Evolutionary conservation across 208 protist genomes (phyloP).

Genomic region (Leishmania aethiopica): DNA sequence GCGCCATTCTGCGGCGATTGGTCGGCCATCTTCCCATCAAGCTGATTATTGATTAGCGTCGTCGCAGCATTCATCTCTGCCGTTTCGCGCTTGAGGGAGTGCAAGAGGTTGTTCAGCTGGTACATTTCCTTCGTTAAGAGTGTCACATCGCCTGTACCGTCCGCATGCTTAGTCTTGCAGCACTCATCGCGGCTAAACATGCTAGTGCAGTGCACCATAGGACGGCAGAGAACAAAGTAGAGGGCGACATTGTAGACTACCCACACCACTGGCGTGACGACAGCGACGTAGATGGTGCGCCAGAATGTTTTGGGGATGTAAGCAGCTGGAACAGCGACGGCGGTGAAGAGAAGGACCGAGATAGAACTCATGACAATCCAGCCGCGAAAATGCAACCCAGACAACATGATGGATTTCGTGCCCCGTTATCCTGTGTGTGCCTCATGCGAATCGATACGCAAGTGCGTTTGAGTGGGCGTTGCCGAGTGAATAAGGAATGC

Average conservation of each 20-base stretch:
- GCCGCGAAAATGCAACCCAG: constrained; percentile 37
- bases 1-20: background rate
- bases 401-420: background rate
- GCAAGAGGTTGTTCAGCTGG: constrained; percentile 45
- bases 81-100: constrained; percentile 38
- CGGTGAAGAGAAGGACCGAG: constrained; percentile 49
- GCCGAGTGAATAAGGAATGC: background rate
- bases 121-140: constrained; percentile 65
- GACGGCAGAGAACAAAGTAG: constrained; percentile 63
- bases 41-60: constrained; percentile 19
- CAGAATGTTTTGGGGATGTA: constrained; percentile 38
- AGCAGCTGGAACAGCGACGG: constrained; percentile 47
- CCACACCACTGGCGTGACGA: constrained; percentile 51
- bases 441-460: background rate
- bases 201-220: constrained; percentile 42
- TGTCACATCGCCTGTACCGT: constrained; percentile 15
- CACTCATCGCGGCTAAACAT: constrained; percentile 35
- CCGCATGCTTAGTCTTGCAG: constrained; percentile 29
- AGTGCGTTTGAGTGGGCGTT: constrained; percentile 4
- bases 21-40: background rate
- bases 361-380: constrained; percentile 65
- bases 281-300: constrained; percentile 58
- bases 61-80: constrained; percentile 26
- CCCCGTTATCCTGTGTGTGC: background rate
- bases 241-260: constrained; percentile 47